Percentiles rank a stretch among this genome's conserved stretches.
phyloP scores from a whole-genome alignment of 768 basidiomycete genomes.

The Pluteus cervinus region DNA sequence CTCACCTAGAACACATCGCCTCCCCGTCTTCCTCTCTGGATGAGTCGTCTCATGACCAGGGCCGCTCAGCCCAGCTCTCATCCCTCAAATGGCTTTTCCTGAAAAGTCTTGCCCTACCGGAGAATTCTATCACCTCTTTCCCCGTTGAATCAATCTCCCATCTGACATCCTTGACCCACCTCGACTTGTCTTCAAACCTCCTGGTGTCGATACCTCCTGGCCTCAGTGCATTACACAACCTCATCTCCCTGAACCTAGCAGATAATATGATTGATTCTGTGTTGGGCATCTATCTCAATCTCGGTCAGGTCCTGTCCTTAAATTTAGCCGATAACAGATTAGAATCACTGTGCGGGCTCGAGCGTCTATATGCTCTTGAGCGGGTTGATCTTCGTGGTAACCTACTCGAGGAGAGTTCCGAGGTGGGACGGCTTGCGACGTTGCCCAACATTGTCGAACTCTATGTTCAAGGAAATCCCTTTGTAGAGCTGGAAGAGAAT shows the following conservation, averaged over 20 bases:
- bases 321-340: constrained; percentile 85
- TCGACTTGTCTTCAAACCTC: constrained; percentile 89
- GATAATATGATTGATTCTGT: constrained; percentile 98
- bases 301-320: constrained; percentile 71
- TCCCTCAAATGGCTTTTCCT: constrained; percentile 70
- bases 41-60: no score
- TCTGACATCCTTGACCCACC: constrained; percentile 69
- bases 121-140: constrained; percentile 78
- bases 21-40: constrained; percentile 10
- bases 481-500: constrained; percentile 64
- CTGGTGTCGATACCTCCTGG: constrained; percentile 83
- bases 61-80: constrained; percentile 35
- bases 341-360: constrained; percentile 92
- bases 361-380: constrained; percentile 80
- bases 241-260: constrained; percentile 88
- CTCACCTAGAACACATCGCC: constrained; percentile 36
- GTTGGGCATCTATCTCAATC: constrained; percentile 74
- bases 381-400: constrained; percentile 82
- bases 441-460: constrained; percentile 77
- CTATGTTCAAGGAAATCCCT: constrained; percentile 82
- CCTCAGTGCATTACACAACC: constrained; percentile 66
- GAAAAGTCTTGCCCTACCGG: constrained; percentile 68
- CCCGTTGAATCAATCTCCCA: constrained; percentile 61
- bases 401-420: constrained; percentile 72
- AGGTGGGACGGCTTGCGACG: constrained; percentile 75